Evolutionary conservation across 768 basidiomycete genomes (phyloP).

Genomic region (Mycena pura): DNA sequence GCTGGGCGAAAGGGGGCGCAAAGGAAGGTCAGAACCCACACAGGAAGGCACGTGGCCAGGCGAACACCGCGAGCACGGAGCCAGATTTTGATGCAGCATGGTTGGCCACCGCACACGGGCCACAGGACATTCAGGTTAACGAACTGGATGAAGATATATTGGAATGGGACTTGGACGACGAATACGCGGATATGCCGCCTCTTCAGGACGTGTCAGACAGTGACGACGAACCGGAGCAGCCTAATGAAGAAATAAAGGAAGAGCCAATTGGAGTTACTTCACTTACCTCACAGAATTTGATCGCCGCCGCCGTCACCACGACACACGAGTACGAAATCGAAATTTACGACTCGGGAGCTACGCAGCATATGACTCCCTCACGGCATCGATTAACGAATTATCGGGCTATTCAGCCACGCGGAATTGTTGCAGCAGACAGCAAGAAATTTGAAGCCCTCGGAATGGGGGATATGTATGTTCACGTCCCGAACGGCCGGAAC

Average conservation of each 20-base stretch:
- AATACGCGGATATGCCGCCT: background rate
- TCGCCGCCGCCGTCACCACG: background rate
- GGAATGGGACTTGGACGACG: background rate
- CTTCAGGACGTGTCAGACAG: background rate
- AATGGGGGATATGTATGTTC: slow-evolving; percentile 37
- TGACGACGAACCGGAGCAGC: background rate
- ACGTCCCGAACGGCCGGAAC: slow-evolving; percentile 28
- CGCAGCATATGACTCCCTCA: slow-evolving; percentile 42
- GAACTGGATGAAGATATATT: background rate
- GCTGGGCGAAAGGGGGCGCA: slow-evolving; percentile 46
- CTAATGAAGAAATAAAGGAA: background rate
- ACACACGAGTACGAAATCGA: slow-evolving; percentile 25
- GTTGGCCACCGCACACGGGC: background rate
- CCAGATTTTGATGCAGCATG: background rate
- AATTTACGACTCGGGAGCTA: slow-evolving; percentile 44
- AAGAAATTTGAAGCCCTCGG: slow-evolving; percentile 35
- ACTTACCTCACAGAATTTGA: background rate
- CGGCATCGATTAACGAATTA: slow-evolving; percentile 37
- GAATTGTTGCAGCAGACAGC: slow-evolving; percentile 40
- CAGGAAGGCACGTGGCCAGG: slow-evolving; percentile 12
- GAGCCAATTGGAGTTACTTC: background rate
- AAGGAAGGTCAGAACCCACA: slow-evolving; percentile 41
- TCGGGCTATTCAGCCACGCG: slow-evolving; percentile 26
- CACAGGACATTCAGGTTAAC: background rate
- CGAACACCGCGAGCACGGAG: background rate